Base-by-base conservation (phyloP, 768 basidiomycete genomes). In the Sarcodon aspratus region DNA sequence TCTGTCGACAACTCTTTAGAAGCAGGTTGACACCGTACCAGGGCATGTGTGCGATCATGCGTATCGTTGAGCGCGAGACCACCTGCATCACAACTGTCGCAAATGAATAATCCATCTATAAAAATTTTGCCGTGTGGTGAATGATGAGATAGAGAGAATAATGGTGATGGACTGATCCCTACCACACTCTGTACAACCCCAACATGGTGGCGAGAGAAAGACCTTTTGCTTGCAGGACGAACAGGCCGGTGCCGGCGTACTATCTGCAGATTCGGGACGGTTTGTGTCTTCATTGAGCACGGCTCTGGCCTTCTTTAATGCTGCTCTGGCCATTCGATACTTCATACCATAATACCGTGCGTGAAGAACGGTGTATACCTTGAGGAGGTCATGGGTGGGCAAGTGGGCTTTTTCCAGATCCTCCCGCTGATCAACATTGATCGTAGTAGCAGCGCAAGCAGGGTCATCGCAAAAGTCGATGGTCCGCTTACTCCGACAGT, bases 401-500 rank as follows among this genome's bases (percentile, higher is more conserved):
- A 34, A 12, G 36, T 58, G 56, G 3, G 51, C 46, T 7, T 34
- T 21, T 2, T 33, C 17, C 9, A 48, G 12, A 27, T 54, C 53
- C 12, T 48, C 46, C 9, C 53, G 40, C 21, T 47, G 46, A 17
- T 52, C 44, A 31, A 45, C 44, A 7, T 38, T 48, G 37, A 54
- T 46, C n/a, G 31, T 40, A 6, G 40, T 43, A 3, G 44, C 33
- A 18, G 49, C 18, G 48, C 55, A 60, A 1, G 38, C 35, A 33
- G 50, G 43, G 37, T 56, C 47, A 50, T 56, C 52, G 46, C 57
- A 58, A 49, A 56, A 52, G 52, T 58, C 56, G 48, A 58, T 27
- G 1, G 57, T 55, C 15, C 44, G 42, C 0, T n/a, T 54, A 12
- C 53, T 43, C 13, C 48, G 49, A 36, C 53, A 54, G 47, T 54